Base-by-base conservation (phyloP, 2,329 filamentous ascomycete genomes). In the Arthrobotrys sphaeroides region DNA sequence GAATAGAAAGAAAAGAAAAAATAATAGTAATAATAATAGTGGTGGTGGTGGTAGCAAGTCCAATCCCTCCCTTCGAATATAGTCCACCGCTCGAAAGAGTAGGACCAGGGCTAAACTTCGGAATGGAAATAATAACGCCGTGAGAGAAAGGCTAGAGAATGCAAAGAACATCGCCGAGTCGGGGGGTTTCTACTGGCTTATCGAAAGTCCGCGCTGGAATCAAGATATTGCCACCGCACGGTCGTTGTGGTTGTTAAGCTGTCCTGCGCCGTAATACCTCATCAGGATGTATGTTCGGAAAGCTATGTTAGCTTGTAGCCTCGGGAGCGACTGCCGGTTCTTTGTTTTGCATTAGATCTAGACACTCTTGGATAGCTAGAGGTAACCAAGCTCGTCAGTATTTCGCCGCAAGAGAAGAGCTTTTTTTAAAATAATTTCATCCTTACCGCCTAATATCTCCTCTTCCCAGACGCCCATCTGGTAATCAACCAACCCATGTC, bases 381-480 rank as follows among this genome's bases (percentile, higher is more conserved):
- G 13, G n/a, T n/a, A 61, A 51, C 5, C 2, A 43, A 47, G 1
- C 24, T n/a, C 55, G 60, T 66, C 36, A 66, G 61, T 47, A 47
- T 33, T 31, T 38, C 18, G 67, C 42, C 45, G 26, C 22, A 6
- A 18, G 7, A n/a, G n/a, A 42, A 53, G 24, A 42, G 26, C 12
- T 42, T 59, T 31, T 16, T 42, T 59, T 31, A 18, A 10, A 26
- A 49, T 38, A 12, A 31, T 16, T 20, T 18, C 9, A 28, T 53
- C 86, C 91, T 83, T 85, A 97, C 94, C 87, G 72, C 88, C 87
- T 79, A 95, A 88, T 79, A 98, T 97, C 81, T 92, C 89, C 81
- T 98, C 94, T 83, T 98, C 95, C 88, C 93, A 96, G 24, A 98
- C 92, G 6, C 95, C 95, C 84, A 97, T 96, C 80, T 98, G 91